A percentile compares a stretch with the other conserved stretches of the same genome.
Conservation (phyloP, 306 rosid species). For the Gastrolobium villosum region DNA sequence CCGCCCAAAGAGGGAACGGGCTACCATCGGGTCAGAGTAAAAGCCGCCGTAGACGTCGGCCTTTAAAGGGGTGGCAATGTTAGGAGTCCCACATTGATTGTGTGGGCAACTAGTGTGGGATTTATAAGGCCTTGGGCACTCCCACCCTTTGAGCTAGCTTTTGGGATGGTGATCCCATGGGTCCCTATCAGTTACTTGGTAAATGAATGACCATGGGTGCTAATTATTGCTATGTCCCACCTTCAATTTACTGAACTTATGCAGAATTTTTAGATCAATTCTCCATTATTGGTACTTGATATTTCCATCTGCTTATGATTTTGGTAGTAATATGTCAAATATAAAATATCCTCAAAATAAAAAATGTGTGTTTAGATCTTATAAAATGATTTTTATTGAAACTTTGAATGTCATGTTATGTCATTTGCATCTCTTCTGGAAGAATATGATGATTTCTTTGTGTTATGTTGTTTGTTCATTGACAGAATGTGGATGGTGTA, state of each 20-base stretch:
- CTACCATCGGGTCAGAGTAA: too few relatives aligned
- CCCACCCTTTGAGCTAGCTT: too few relatives aligned
- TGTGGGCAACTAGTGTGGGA: too few relatives aligned
- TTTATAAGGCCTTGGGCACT: too few relatives aligned
- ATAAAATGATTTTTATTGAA: conserved; percentile 19
- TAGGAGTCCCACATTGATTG: too few relatives aligned
- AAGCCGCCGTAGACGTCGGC: too few relatives aligned
- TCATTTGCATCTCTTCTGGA: conserved; percentile 29
- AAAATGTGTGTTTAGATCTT: conserved; percentile 17
- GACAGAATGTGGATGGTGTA: conserved; percentile 86
- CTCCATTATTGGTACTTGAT: conserved; percentile 30
- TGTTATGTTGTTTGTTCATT: not conserved
- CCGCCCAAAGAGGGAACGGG: too few relatives aligned
- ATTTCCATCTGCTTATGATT: conserved; percentile 7
- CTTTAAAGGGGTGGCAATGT: too few relatives aligned
- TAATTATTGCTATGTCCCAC: conserved; percentile 13
- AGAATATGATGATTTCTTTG: conserved; percentile 39
- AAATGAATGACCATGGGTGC: conserved; percentile 35
- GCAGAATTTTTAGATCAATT: conserved; percentile 16
- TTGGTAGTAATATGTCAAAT: conserved; percentile 26
- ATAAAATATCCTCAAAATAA: conserved; percentile 2
- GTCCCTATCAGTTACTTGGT: too few relatives aligned
- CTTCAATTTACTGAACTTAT: conserved; percentile 25
- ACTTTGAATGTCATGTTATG: conserved; percentile 33
- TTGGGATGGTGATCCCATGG: too few relatives aligned